phyloP scores from a whole-genome alignment of 306 rosid genomes.

The Citrullus mucosospermus region DNA sequence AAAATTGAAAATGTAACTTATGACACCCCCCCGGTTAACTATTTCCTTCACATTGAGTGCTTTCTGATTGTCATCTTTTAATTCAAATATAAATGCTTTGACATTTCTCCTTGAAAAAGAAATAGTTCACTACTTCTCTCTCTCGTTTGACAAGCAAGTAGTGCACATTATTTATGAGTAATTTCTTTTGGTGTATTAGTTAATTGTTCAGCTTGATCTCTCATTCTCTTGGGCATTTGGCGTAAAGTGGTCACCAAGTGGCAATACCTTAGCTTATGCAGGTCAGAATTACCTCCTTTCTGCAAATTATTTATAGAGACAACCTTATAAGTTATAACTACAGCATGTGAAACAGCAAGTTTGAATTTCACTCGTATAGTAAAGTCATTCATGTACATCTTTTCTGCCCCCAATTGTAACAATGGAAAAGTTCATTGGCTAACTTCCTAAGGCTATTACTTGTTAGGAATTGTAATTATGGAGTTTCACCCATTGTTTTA shows the following conservation, averaged over 20 bases:
- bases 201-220: constrained; percentile 86
- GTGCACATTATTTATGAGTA: constrained; percentile 1
- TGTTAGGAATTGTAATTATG: not conserved
- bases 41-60: not conserved
- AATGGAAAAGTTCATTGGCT: not conserved
- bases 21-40: not conserved
- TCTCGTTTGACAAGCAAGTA: not conserved
- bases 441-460: not conserved
- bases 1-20: not conserved
- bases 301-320: not conserved
- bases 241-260: constrained; percentile 97
- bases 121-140: not conserved
- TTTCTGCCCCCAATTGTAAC: not conserved
- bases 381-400: not conserved
- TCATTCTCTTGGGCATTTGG: constrained; percentile 88
- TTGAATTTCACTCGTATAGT: not conserved
- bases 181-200: constrained; percentile 44
- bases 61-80: not conserved
- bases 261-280: constrained; percentile 79
- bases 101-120: not conserved
- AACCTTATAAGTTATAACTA: not conserved
- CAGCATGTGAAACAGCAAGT: not conserved
- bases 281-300: constrained; percentile 49
- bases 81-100: not conserved
- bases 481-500: not conserved